These are phyloP conservation scores for Crucibulum laeve DNA, from an alignment of 768 basidiomycete genomes.

Conservation along the genomic window DNA sequence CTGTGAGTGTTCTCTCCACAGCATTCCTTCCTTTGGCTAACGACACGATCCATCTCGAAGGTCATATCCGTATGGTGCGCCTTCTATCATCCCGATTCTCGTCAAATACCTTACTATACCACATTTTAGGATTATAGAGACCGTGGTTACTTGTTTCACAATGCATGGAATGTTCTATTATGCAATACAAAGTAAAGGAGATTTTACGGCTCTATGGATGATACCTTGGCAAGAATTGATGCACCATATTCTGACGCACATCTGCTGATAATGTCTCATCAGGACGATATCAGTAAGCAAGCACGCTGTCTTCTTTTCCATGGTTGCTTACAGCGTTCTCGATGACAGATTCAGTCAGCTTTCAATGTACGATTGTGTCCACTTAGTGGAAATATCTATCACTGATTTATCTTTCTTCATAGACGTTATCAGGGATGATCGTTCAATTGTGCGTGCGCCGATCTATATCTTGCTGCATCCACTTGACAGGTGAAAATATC, in stretches of 20 bases:
- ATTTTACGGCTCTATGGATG: not conserved
- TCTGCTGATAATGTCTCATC: not conserved
- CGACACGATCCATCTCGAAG: no score
- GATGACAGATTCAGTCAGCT: not conserved
- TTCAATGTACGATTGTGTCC: not conserved
- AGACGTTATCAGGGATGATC: slow-evolving; percentile 5
- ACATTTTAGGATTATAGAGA: slow-evolving; percentile 7
- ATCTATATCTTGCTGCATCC: not conserved
- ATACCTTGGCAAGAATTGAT: not conserved
- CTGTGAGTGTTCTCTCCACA: slow-evolving; percentile 5
- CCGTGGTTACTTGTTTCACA: slow-evolving; percentile 6
- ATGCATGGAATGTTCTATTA: slow-evolving; percentile 5
- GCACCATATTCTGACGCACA: not conserved
- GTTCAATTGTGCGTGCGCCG: slow-evolving; percentile 4
- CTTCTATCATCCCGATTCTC: no score
- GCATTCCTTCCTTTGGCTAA: no score
- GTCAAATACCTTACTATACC: no score
- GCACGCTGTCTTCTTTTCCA: no score
- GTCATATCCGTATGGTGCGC: no score
- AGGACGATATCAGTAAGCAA: slow-evolving; percentile 1
- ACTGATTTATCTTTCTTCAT: not conserved
- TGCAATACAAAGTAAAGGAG: slow-evolving; percentile 3
- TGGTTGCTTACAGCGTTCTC: no score
- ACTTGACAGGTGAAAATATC: not conserved
- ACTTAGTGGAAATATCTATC: not conserved